These are phyloP conservation scores for Podaxis sp. DNA, from an alignment of 768 basidiomycete species.

Conservation along the genomic window DNA sequence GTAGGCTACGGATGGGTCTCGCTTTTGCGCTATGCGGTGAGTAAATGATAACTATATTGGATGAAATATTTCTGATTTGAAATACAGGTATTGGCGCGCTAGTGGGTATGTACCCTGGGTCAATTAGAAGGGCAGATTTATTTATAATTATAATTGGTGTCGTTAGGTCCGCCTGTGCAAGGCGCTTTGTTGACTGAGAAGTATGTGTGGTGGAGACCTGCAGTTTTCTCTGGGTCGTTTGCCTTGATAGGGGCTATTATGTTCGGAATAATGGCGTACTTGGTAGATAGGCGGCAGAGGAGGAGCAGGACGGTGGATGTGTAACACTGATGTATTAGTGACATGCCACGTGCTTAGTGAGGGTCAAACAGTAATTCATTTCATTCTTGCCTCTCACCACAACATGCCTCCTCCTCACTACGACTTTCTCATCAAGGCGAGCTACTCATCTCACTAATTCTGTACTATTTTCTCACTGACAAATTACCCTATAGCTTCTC, in stretches of 20 bases:
- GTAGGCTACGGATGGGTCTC: conserved; percentile 19
- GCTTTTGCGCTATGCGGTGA: conserved; percentile 19
- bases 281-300: not conserved
- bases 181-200: conserved; percentile 16
- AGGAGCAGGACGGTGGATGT: not conserved
- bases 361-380: conserved; percentile 1
- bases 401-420: conserved; percentile 90
- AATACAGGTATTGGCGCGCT: conserved; percentile 16
- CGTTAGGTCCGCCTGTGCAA: conserved; percentile 17
- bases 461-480: conserved; percentile 10
- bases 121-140: not conserved
- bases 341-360: conserved; percentile 11
- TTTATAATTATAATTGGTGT: conserved; percentile 5
- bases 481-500: conserved; percentile 59
- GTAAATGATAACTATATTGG: not conserved
- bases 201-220: conserved; percentile 20
- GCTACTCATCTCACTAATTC: conserved; percentile 16
- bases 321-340: not conserved
- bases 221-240: conserved; percentile 17
- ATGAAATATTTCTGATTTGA: not conserved
- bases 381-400: conserved; percentile 3
- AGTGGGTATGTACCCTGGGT: conserved; percentile 12
- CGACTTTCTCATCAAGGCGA: conserved; percentile 94
- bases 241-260: not conserved
- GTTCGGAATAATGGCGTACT: conserved; percentile 4